A percentile compares a stretch with the other conserved stretches of the same genome.
phyloP scores from a whole-genome alignment of 331 rosid species.

The Cydonia oblonga region DNA sequence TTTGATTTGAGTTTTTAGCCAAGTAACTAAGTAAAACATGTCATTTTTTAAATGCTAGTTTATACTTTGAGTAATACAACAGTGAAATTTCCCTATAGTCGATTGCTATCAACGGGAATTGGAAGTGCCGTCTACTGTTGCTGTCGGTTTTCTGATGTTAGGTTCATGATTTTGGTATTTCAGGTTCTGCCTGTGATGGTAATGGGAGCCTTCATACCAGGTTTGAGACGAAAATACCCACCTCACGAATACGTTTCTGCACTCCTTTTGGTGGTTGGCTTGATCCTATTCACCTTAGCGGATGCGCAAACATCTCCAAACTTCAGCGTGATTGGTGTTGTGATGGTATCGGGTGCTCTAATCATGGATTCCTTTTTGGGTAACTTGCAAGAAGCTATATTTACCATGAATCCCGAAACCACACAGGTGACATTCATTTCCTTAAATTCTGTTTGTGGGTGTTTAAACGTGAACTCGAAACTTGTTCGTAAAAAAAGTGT shows the following conservation, averaged over 20 bases:
- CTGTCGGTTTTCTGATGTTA: neutral
- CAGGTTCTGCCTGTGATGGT: constrained; percentile 97
- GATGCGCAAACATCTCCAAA: constrained; percentile 93
- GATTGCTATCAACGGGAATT: neutral
- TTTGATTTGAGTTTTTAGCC: neutral
- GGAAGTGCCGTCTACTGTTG: neutral
- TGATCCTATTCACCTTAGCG: constrained; percentile 93
- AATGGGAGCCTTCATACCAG: constrained; percentile 96
- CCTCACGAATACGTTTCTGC: constrained; percentile 80
- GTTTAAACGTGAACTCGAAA: constrained; percentile 4
- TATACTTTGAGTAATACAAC: neutral
- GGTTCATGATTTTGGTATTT: constrained; percentile 11
- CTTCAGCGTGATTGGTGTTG: constrained; percentile 74
- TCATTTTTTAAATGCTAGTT: neutral
- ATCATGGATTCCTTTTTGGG: constrained; percentile 93
- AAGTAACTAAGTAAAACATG: neutral
- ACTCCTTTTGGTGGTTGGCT: constrained; percentile 73
- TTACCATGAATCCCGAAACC: constrained; percentile 87
- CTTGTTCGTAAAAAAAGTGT: constrained; percentile 9
- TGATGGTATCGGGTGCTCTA: constrained; percentile 84
- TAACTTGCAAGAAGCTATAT: constrained; percentile 94
- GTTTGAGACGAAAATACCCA: constrained; percentile 81
- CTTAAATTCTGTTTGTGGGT: neutral
- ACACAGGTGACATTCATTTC: constrained; percentile 54
- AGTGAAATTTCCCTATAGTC: neutral